Evolutionary conservation across 176 grass and related monocot species (phyloP).

Genomic region (Hyparrhenia diplandra): DNA sequence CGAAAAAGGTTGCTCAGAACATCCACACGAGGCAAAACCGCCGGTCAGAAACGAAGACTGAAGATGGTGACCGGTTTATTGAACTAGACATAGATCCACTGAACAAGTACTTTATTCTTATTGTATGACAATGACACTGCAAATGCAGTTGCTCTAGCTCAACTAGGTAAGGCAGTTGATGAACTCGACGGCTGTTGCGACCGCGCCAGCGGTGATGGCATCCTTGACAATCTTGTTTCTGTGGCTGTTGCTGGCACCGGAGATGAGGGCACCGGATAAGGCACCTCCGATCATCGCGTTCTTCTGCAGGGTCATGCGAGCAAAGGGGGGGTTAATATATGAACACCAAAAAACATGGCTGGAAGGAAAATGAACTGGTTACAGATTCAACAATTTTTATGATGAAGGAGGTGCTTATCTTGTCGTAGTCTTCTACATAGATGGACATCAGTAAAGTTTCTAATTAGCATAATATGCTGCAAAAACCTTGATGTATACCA

Average conservation of each 20-base stretch:
- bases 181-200: conserved; percentile 74
- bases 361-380: background rate
- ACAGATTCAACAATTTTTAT: background rate
- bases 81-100: background rate
- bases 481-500: no score
- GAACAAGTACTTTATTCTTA: conserved; percentile 12
- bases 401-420: no score
- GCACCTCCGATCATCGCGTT: conserved; percentile 71
- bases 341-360: background rate
- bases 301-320: conserved; percentile 42
- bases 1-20: background rate
- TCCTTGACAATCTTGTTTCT: conserved; percentile 64
- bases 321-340: background rate
- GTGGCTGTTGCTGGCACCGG: background rate
- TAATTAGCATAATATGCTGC: no score
- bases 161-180: conserved; percentile 62
- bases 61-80: background rate
- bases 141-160: conserved; percentile 1
- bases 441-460: background rate
- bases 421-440: background rate
- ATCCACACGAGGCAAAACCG: background rate
- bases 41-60: background rate
- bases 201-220: conserved; percentile 62
- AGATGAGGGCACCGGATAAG: conserved; percentile 60
- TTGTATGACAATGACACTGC: background rate